Evolutionary conservation across 768 basidiomycete genomes (phyloP).

Genomic region (Pisolithus sp.): DNA sequence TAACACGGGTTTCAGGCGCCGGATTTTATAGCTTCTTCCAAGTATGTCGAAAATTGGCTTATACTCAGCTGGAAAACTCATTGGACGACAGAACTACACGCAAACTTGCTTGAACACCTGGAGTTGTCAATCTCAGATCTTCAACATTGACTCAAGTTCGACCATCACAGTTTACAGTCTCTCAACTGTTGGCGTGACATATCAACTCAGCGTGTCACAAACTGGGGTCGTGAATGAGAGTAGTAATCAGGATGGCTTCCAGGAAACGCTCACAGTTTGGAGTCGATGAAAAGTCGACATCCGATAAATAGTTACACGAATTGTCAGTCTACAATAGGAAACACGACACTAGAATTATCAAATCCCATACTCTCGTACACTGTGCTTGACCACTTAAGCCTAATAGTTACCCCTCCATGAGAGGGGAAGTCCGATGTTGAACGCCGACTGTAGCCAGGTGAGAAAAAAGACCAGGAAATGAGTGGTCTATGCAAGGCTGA

Average conservation of each 20-base stretch:
- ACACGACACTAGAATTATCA: no score
- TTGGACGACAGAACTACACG: conserved; percentile 39
- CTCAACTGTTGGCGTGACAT: conserved; percentile 38
- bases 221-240: conserved; percentile 28
- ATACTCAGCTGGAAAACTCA: background rate
- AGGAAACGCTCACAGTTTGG: conserved; percentile 31
- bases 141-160: conserved; percentile 32
- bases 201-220: conserved; percentile 34
- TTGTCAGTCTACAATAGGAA: no score
- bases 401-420: no score
- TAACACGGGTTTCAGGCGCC: conserved; percentile 37
- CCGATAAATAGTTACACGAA: no score
- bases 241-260: conserved; percentile 36
- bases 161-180: conserved; percentile 36
- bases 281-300: background rate
- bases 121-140: conserved; percentile 46
- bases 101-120: conserved; percentile 39
- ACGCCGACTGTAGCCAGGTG: no score
- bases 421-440: no score
- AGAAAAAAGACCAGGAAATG: no score
- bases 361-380: no score
- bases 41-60: conserved; percentile 24
- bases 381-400: no score
- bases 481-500: conserved; percentile 31
- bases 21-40: conserved; percentile 68